Conservation (phyloP, 1,284 basidiomycete genomes). For the Spongispora temasekensis region DNA sequence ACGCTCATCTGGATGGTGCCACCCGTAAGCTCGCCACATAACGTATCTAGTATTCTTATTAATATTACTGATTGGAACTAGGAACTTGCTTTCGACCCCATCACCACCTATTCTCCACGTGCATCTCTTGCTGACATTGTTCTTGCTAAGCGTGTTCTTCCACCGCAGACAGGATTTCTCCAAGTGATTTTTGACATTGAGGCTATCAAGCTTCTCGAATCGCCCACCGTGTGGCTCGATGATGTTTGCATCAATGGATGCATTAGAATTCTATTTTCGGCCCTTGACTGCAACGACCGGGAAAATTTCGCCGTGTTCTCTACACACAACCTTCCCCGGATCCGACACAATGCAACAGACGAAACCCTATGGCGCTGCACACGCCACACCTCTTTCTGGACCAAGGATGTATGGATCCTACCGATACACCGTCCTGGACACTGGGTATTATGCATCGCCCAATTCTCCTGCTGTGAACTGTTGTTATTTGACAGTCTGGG, state of each 20-base stretch:
- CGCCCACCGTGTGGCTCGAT: not conserved
- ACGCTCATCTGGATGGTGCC: too few relatives aligned
- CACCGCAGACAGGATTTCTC: not conserved
- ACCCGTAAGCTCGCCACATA: too few relatives aligned
- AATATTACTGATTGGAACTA: too few relatives aligned
- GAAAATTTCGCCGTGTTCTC: not conserved
- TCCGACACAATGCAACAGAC: not conserved
- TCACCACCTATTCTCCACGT: too few relatives aligned
- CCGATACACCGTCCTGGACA: slow-evolving; percentile 8
- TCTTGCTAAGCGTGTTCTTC: too few relatives aligned
- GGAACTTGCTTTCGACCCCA: too few relatives aligned
- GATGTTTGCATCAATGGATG: not conserved
- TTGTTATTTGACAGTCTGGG: slow-evolving; percentile 18
- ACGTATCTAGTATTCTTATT: too few relatives aligned
- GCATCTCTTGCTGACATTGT: too few relatives aligned
- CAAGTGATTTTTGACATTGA: not conserved
- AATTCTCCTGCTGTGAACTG: not conserved
- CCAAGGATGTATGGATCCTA: slow-evolving; percentile 15
- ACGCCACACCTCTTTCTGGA: slow-evolving; percentile 11
- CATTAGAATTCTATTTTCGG: not conserved
- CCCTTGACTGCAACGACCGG: not conserved
- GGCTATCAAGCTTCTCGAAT: not conserved
- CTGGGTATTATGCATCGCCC: slow-evolving; percentile 8
- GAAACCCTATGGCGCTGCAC: not conserved
- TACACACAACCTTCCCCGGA: not conserved